A percentile compares a stretch with the other conserved stretches of the same genome.
Conservation (phyloP, 208 protist species). For the Leishmania major region DNA sequence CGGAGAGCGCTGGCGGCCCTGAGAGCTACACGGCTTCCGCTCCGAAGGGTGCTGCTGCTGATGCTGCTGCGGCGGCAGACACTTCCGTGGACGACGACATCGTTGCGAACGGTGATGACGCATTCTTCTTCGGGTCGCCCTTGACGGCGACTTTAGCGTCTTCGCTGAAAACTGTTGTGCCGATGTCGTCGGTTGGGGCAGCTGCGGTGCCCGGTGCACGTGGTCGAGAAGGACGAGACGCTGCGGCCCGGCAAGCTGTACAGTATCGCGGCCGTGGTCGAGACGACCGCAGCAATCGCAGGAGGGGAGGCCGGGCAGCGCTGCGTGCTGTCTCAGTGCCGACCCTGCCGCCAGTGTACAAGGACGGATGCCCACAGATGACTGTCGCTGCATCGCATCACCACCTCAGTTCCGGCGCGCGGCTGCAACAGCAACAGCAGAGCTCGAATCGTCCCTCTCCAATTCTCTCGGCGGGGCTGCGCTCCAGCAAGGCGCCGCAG, state of each 20-base stretch:
- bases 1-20: background rate
- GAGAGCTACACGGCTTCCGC: background rate
- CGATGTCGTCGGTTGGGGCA: background rate
- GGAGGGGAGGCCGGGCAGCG: background rate
- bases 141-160: background rate
- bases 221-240: background rate
- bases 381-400: background rate
- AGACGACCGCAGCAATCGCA: no score
- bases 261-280: conserved; percentile 1
- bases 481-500: conserved; percentile 1
- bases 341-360: conserved; percentile 36
- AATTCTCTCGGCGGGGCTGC: conserved; percentile 7
- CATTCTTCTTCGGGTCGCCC: conserved; percentile 26
- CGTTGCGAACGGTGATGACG: conserved; percentile 12
- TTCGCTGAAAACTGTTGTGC: background rate
- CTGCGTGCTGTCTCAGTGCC: conserved; percentile 57
- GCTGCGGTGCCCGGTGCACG: background rate
- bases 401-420: background rate
- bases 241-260: background rate
- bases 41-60: background rate
- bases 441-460: background rate
- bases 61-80: background rate
- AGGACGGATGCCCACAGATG: conserved; percentile 18
- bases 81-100: background rate
- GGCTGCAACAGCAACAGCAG: background rate